Evolutionary conservation across 495 filamentous ascomycete genomes (phyloP).

Genomic region (Xeromyces bisporus): DNA sequence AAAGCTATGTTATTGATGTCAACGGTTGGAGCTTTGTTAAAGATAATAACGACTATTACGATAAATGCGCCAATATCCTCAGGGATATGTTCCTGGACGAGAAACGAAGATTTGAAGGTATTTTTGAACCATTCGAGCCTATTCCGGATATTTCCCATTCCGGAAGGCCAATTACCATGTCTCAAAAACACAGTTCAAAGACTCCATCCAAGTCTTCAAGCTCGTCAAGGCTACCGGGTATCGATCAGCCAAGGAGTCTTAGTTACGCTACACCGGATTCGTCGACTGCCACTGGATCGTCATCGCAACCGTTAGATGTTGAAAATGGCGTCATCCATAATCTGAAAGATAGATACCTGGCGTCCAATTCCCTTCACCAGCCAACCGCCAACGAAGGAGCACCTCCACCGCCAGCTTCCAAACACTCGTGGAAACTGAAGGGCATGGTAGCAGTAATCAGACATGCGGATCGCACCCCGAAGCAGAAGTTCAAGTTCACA

Average conservation of each 20-base stretch:
- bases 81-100: conserved; percentile 73
- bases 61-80: conserved; percentile 71
- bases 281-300: conserved; percentile 23
- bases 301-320: conserved; percentile 33
- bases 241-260: conserved; percentile 20
- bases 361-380: conserved; percentile 11
- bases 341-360: conserved; percentile 11
- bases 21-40: conserved; percentile 99
- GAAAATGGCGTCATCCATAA: conserved; percentile 15
- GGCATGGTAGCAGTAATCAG: conserved; percentile 95
- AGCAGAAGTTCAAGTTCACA: conserved; percentile 98
- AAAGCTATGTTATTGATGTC: conserved; percentile 96
- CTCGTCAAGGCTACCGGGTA: conserved; percentile 39
- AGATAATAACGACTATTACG: conserved; percentile 97
- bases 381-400: conserved; percentile 14
- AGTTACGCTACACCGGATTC: conserved; percentile 26
- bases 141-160: conserved; percentile 15
- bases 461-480: conserved; percentile 92
- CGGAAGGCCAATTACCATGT: conserved; percentile 15
- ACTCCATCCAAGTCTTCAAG: conserved; percentile 50
- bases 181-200: conserved; percentile 32
- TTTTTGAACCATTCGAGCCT: conserved; percentile 16
- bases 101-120: conserved; percentile 36
- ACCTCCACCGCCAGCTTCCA: conserved; percentile 68
- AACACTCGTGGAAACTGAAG: conserved; percentile 94